Evolutionary conservation across 768 basidiomycete species (phyloP).

Genomic region (Kwoniella sp.): DNA sequence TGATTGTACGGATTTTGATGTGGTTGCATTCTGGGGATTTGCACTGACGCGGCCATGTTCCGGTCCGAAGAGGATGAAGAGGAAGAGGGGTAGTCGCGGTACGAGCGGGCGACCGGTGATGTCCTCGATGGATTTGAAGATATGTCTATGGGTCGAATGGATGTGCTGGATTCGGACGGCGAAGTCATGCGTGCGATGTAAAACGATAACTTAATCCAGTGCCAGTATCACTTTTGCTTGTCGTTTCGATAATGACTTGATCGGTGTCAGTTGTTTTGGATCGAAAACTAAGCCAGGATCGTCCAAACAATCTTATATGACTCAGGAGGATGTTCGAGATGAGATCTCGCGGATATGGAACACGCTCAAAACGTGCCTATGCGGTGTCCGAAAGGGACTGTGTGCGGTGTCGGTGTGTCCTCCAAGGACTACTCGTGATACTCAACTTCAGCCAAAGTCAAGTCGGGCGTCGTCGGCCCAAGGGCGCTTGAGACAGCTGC

Average conservation of each 20-base stretch:
- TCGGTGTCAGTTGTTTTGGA: too few species aligned
- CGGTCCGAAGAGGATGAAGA: neutral
- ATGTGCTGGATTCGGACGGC: neutral
- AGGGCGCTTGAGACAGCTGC: too few species aligned
- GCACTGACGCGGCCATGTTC: constrained; percentile 20
- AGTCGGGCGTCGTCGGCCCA: neutral
- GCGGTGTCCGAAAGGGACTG: neutral
- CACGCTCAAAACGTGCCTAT: neutral
- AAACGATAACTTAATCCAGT: neutral
- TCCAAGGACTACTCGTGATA: neutral
- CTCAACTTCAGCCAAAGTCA: neutral
- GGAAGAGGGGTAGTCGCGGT: neutral
- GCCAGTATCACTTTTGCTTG: neutral
- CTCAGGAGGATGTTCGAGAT: too few species aligned
- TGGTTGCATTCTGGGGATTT: constrained; percentile 25
- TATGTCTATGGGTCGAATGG: constrained; percentile 7
- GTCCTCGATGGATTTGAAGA: neutral
- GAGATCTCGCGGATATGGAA: too few species aligned
- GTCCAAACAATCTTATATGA: too few species aligned
- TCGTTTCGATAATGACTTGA: too few species aligned
- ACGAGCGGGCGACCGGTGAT: neutral
- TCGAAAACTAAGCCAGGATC: too few species aligned
- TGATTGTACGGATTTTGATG: constrained; percentile 3
- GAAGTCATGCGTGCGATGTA: constrained; percentile 12
- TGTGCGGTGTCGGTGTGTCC: neutral